Evolutionary conservation across 805 yeast genomes (phyloP), one percentile per base, ranked within the genome.

Genomic region (Pichia pseudocactophila): DNA sequence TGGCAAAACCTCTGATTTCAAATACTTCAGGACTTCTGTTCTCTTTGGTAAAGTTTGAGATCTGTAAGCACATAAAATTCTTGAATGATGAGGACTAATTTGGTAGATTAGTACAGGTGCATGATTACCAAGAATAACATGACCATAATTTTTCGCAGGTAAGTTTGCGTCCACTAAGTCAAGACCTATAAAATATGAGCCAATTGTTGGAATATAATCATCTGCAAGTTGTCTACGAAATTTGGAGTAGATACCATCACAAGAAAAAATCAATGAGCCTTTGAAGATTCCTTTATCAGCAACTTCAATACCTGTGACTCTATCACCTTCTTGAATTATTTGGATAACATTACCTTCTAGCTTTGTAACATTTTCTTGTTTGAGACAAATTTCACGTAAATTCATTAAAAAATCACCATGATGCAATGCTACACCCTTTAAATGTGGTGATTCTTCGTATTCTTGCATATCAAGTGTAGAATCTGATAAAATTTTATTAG

Each of bases 181-280:
- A 53, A 92, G 65, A 4, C 96, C 97, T 17, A 88, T 82, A 61
- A 92, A 92, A 56, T 90, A 84, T 8, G 96, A 86, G 17, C 80
- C 83, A 17, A 85, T 74, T 0, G 60, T 53, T 11, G 97, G 94
- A 18, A 73, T 70, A 50, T 76, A 74, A 27, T 70, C 68, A n/a
- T 71, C 62, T 17, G 76, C 66, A 38, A 84, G 70, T 45, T 80
- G 81, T 59, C 78, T 84, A 59, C 98, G 75, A 68, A 90, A 87
- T 62, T 82, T 88, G 44, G 97, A 89, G 57, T 86, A 87, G 44
- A 90, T 89, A 46, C 98, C 98, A 62, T 92, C 98, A 57, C 95
- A 86, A 37, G 83, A 75, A 26, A 88, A 69, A 7, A 90, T 82
- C 44, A 88, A 57, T 43, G 77, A 74, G 3, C 82, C 85, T 17